phyloP scores from a whole-genome alignment of 208 protist genomes.

The Trypanosomatidae sp. region DNA sequence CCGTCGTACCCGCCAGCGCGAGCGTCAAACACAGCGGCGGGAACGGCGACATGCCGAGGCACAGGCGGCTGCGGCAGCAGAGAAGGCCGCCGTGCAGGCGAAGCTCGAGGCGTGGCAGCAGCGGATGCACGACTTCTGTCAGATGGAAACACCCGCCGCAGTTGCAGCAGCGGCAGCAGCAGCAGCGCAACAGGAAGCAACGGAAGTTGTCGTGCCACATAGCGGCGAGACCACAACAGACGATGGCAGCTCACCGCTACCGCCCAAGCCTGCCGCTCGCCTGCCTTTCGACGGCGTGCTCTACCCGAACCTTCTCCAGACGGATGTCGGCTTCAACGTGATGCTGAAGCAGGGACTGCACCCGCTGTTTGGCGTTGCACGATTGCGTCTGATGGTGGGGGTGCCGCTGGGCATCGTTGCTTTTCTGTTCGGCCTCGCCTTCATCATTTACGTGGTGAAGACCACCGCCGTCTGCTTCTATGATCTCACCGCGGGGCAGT shows the following conservation, averaged over 20 bases:
- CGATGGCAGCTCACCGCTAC: background rate
- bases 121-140: conserved; percentile 2
- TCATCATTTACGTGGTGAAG: conserved; percentile 37
- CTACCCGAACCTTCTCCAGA: conserved; percentile 71
- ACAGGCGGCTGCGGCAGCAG: conserved; percentile 5
- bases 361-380: conserved; percentile 20
- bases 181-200: background rate
- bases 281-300: conserved; percentile 50
- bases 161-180: too few species aligned
- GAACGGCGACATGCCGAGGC: conserved; percentile 4
- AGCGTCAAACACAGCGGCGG: conserved; percentile 18
- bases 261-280: conserved; percentile 3
- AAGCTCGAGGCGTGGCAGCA: conserved; percentile 18
- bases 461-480: conserved; percentile 29
- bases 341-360: conserved; percentile 46
- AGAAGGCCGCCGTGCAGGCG: conserved; percentile 9
- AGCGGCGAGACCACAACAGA: background rate
- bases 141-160: background rate
- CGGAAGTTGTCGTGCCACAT: conserved; percentile 5
- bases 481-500: conserved; percentile 8
- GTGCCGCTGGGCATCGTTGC: conserved; percentile 36
- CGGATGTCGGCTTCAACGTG: conserved; percentile 38
- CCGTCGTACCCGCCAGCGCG: too few species aligned
- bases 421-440: conserved; percentile 39
- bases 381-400: conserved; percentile 37